Conservation (phyloP, 129 eudicot species). For the Helichrysum umbraculigerum region DNA sequence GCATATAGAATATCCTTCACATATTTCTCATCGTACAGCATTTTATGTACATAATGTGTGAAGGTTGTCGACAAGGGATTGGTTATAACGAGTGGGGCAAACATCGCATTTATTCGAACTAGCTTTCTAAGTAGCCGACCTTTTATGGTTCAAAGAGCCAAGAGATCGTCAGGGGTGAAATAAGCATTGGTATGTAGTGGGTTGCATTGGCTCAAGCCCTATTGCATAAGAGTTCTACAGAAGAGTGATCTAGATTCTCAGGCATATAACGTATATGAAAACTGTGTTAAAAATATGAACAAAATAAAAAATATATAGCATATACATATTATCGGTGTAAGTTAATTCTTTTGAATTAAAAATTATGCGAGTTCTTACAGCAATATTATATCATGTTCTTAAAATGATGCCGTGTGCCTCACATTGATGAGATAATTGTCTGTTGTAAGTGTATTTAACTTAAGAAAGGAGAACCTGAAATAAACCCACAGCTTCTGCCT, state of each 20-base stretch:
- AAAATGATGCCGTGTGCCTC: too few species aligned
- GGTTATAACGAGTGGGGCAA: neutral
- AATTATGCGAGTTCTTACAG: neutral
- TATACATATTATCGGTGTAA: too few species aligned
- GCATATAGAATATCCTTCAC: slow-evolving; percentile 31
- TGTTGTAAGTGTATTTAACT: too few species aligned
- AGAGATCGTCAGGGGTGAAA: slow-evolving; percentile 11
- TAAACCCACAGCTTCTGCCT: too few species aligned
- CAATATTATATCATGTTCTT: neutral
- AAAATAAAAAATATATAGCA: too few species aligned
- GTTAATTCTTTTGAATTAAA: neutral
- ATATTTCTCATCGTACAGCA: neutral
- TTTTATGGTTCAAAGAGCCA: slow-evolving; percentile 28
- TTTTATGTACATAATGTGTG: slow-evolving; percentile 5
- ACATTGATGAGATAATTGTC: too few species aligned
- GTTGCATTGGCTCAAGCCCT: slow-evolving; percentile 18
- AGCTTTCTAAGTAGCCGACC: slow-evolving; percentile 17
- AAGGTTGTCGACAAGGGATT: neutral
- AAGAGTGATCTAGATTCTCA: neutral
- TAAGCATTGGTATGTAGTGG: neutral
- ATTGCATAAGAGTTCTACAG: neutral
- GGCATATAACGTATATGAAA: neutral
- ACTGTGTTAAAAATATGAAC: too few species aligned
- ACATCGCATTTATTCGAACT: neutral
- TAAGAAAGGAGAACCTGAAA: too few species aligned